phyloP scores from a whole-genome alignment of 2,329 filamentous ascomycete species.

The Colletotrichum limetticola region DNA sequence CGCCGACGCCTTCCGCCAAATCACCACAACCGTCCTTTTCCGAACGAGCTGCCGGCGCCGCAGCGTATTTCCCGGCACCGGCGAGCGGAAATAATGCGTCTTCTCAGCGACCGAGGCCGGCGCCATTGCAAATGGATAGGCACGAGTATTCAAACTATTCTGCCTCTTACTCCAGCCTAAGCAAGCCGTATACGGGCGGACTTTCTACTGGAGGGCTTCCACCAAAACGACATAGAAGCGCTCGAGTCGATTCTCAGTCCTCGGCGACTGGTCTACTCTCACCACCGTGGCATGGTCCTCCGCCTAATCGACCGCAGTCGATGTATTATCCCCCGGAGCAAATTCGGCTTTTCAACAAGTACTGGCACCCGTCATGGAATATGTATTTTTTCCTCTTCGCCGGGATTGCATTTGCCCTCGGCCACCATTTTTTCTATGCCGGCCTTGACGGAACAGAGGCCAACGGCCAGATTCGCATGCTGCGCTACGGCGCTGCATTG shows the following conservation, averaged over 20 bases:
- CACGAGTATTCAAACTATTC: slow-evolving; percentile 30
- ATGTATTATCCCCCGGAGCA: slow-evolving; percentile 26
- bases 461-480: slow-evolving; percentile 46
- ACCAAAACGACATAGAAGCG: slow-evolving; percentile 1
- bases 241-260: slow-evolving; percentile 29
- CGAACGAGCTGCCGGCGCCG: slow-evolving; percentile 16
- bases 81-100: background rate
- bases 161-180: slow-evolving; percentile 11
- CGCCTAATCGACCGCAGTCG: slow-evolving; percentile 6
- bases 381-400: slow-evolving; percentile 48
- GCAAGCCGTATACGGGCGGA: slow-evolving; percentile 21
- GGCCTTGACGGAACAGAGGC: slow-evolving; percentile 44
- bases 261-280: slow-evolving; percentile 22
- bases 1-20: slow-evolving; percentile 8
- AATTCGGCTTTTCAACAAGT: slow-evolving; percentile 21
- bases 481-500: slow-evolving; percentile 48
- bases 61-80: slow-evolving; percentile 16
- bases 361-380: slow-evolving; percentile 49
- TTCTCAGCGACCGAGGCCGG: slow-evolving; percentile 16
- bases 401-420: slow-evolving; percentile 45
- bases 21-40: slow-evolving; percentile 22
- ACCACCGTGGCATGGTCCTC: slow-evolving; percentile 10
- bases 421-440: slow-evolving; percentile 49
- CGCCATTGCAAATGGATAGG: slow-evolving; percentile 29
- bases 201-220: slow-evolving; percentile 9